Conservation (phyloP, 2,329 filamentous ascomycete genomes). For the Dryadomyces sulphureus region DNA sequence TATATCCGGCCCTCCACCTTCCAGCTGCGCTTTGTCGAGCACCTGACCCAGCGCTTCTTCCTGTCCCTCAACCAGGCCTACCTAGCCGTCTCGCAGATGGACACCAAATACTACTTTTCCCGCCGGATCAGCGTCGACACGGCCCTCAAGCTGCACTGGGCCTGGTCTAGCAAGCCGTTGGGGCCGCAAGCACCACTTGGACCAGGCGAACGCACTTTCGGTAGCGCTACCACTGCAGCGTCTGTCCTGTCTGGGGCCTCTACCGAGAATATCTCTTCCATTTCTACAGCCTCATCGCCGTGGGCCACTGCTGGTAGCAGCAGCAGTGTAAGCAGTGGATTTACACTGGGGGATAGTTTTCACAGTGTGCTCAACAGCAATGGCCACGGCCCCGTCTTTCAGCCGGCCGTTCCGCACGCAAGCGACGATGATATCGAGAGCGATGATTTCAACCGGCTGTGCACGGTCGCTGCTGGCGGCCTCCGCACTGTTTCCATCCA, state of each 20-base stretch:
- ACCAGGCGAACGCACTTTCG: too few species aligned
- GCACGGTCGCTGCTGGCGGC: constrained; percentile 24
- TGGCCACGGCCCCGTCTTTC: background rate
- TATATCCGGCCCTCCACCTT: constrained; percentile 18
- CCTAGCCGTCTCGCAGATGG: constrained; percentile 25
- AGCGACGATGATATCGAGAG: constrained; percentile 10
- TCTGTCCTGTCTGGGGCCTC: too few species aligned
- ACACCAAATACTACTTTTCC: constrained; percentile 37
- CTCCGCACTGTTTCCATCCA: constrained; percentile 27
- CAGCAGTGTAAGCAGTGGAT: background rate
- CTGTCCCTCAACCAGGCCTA: constrained; percentile 39
- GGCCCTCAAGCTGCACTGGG: constrained; percentile 17
- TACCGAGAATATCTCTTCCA: background rate
- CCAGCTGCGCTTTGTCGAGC: constrained; percentile 26
- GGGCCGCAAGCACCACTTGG: too few species aligned
- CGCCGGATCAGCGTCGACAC: constrained; percentile 32
- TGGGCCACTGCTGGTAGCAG: background rate
- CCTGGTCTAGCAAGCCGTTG: constrained; percentile 8
- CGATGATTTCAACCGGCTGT: constrained; percentile 23
- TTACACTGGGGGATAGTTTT: background rate
- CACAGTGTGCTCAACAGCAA: background rate
- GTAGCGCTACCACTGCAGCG: too few species aligned
- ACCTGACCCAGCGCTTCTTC: constrained; percentile 30
- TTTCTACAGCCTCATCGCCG: background rate
- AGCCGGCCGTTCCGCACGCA: background rate